Base-by-base conservation (phyloP, 768 basidiomycete species). In the Pisolithus tinctorius region DNA sequence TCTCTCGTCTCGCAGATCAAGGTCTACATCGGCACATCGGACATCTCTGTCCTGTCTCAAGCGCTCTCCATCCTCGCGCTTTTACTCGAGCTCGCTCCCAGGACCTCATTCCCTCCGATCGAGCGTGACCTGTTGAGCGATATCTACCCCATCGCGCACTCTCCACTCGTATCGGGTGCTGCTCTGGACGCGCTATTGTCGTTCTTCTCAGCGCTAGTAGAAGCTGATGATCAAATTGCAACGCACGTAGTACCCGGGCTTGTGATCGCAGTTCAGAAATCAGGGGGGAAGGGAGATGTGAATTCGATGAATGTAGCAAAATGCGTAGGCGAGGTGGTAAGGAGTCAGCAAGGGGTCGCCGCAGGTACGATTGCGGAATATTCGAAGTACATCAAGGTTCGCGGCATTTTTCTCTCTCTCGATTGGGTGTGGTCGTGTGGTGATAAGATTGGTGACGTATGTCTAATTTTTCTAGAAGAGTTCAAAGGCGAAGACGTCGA, bases 361-460 rank as follows among this genome's bases (percentile, higher is more conserved):
- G 88, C 88, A 0, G 88, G 86, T 16, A 83, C 88, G 4, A 86
- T 96, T 53, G 85, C 84, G 0, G 86, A 91, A 64, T 94, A 91
- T 61, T 81, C 85, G 2, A 93, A 87, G 64, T 71, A 81, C 47
- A 68, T 97, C 60, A 88, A 86, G 78, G 92, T 87, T 53, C 25
- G 58, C 4, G 36, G 51, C 44, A 3, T 30, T 27, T 51, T 29
- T 36, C 4, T 36, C 13, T 34, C 17, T 4, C 4, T 23, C 10
- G 17, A 9, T 6, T 27, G 43, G 2, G 29, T 13, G 43, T 14
- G 4, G 43, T 27, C 6, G 13, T 20, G 4, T 9, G 10, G 16
- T 27, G 27, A 34, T 34, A 13, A 34, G 34, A 11, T 34, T 34
- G 13, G 27, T 45, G 43, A 45, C 29, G 43, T 8, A 2, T n/a